These are phyloP conservation scores for Ballota nigra DNA, from an alignment of 257 asterid genomes.

Conservation along the genomic window DNA sequence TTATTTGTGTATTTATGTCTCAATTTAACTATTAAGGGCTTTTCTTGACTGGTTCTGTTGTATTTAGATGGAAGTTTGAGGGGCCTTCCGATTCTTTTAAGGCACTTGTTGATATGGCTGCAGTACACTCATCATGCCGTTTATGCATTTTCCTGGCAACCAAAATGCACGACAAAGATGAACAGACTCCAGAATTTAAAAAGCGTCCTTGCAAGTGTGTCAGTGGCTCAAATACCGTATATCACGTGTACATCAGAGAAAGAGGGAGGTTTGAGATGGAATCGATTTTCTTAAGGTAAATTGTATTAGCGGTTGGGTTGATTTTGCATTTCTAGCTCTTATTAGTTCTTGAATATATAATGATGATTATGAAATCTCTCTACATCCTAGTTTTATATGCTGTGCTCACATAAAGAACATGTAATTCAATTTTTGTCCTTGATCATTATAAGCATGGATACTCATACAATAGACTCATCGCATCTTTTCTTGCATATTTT, in stretches of 20 bases:
- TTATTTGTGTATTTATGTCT: neutral
- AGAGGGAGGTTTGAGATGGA: slow-evolving; percentile 82
- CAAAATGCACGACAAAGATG: slow-evolving; percentile 59
- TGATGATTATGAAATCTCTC: neutral
- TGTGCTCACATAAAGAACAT: neutral
- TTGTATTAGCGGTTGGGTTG: neutral
- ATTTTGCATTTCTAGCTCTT: neutral
- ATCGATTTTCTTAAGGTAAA: slow-evolving; percentile 84
- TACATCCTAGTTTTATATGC: neutral
- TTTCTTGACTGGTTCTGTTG: neutral
- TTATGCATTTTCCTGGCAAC: slow-evolving; percentile 88
- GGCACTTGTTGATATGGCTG: slow-evolving; percentile 99
- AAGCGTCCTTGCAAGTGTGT: slow-evolving; percentile 93
- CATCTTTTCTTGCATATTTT: neutral
- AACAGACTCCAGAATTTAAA: slow-evolving; percentile 47
- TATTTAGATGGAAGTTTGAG: slow-evolving; percentile 85
- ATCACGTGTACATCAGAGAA: slow-evolving; percentile 83
- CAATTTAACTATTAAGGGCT: neutral
- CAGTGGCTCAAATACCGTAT: slow-evolving; percentile 49
- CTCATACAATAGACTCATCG: neutral
- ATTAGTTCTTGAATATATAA: neutral
- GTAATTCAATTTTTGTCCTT: neutral
- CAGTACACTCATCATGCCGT: slow-evolving; percentile 98
- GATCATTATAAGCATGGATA: neutral
- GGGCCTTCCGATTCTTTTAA: slow-evolving; percentile 96